Evolutionary conservation across 2,329 filamentous ascomycete species (phyloP).

Genomic region (Fusarium odoratissimum): DNA sequence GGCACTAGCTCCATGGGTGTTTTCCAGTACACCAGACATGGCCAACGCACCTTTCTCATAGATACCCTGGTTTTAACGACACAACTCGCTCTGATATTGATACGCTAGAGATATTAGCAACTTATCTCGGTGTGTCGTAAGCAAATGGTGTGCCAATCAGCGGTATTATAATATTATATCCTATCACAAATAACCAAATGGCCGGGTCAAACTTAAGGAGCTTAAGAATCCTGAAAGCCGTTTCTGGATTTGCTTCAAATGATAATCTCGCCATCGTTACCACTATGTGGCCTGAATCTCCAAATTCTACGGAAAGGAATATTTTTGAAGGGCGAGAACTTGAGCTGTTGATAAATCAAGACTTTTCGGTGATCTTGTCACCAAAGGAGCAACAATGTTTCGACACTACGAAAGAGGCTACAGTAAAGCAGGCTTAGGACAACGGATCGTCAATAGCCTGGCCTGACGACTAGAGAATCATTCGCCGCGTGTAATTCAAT

Average conservation of each 20-base stretch:
- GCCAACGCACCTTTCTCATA: conserved; percentile 13
- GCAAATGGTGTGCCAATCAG: conserved; percentile 12
- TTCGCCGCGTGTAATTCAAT: neutral
- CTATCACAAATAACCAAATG: conserved; percentile 27
- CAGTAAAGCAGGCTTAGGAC: neutral
- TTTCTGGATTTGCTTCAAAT: neutral
- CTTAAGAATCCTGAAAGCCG: conserved; percentile 2
- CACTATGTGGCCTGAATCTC: conserved; percentile 25
- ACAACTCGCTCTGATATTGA: conserved; percentile 19
- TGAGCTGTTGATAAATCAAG: neutral
- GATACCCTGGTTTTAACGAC: conserved; percentile 29
- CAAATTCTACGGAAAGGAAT: neutral
- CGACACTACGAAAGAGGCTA: neutral
- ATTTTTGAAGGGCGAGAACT: neutral
- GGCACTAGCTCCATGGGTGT: conserved; percentile 6
- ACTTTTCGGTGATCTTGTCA: conserved; percentile 3
- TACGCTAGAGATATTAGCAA: conserved; percentile 14
- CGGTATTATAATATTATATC: conserved; percentile 14
- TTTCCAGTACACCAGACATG: neutral
- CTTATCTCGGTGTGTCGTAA: conserved; percentile 20
- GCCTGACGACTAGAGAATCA: neutral
- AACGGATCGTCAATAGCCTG: neutral
- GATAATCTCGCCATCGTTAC: conserved; percentile 11
- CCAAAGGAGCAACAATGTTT: conserved; percentile 1
- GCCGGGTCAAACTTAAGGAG: conserved; percentile 7